Evolutionary conservation across 148 eudicot genomes (phyloP).

Genomic region (Agrostemma githago): DNA sequence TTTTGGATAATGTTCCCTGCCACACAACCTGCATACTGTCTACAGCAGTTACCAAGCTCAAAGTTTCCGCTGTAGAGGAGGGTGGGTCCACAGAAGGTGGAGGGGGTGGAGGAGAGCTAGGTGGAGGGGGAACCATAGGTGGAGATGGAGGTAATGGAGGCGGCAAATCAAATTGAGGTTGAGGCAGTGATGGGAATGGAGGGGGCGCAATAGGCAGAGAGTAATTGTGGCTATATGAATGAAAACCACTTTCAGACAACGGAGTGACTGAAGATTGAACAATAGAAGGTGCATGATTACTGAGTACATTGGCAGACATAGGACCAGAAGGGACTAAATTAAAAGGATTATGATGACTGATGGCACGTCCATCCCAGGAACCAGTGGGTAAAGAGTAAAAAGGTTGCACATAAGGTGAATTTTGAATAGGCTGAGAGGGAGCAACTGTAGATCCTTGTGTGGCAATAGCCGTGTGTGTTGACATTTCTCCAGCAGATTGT

Average conservation of each 20-base stretch:
- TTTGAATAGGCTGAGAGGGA: constrained; percentile 53
- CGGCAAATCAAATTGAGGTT: constrained; percentile 41
- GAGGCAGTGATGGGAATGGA: constrained; percentile 38
- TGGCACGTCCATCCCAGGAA: constrained; percentile 64
- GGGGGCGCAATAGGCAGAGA: constrained; percentile 51
- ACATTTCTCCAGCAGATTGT: constrained; percentile 36
- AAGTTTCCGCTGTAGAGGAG: constrained; percentile 34
- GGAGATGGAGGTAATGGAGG: constrained; percentile 63
- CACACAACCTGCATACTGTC: constrained; percentile 42
- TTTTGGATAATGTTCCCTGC: constrained; percentile 87
- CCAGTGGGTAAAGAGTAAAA: constrained; percentile 55
- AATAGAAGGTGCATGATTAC: constrained; percentile 45
- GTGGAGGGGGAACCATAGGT: constrained; percentile 57
- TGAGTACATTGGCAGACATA: constrained; percentile 41
- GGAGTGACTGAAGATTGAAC: constrained; percentile 76
- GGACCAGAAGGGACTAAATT: constrained; percentile 35
- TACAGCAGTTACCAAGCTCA: constrained; percentile 26
- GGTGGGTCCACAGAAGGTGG: constrained; percentile 43
- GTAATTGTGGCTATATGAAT: constrained; percentile 48
- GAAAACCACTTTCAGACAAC: constrained; percentile 48
- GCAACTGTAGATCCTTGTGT: constrained; percentile 41
- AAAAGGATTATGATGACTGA: constrained; percentile 43
- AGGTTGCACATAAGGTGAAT: constrained; percentile 45
- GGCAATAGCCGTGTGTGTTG: constrained; percentile 36
- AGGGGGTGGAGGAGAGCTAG: constrained; percentile 51